Evolutionary conservation across 306 rosid genomes (phyloP), one percentile per base, ranked within the genome.

Genomic region (Quercus agrifolia): DNA sequence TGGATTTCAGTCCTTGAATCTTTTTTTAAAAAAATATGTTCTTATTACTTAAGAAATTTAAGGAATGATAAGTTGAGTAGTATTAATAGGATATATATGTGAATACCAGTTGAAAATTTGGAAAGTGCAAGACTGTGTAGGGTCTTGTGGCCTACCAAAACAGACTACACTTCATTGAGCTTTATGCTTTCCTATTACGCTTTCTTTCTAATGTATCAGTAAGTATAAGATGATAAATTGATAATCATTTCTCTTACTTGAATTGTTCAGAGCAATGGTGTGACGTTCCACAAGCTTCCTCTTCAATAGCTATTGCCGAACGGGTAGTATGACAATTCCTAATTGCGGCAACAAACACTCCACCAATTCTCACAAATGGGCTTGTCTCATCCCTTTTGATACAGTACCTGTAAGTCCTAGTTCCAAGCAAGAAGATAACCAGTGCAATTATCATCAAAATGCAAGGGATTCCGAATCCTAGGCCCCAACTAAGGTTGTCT

Each of bases 321-420:
- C 82, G 56, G 35, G 44, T 38, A 4, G 77, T 57, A 23, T 27
- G 38, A 78, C 88, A 64, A 71, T 88, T 86, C 76, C 80, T 77
- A 30, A 72, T 31, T 23, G 92, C 87, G 12, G 70, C 56, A 20
- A 69, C 82, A 78, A 84, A 88, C 72, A 88, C 92, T 38, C 64
- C 68, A 33, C 87, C 90, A 17, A 88, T 82, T 56, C 90, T 85
- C n/a, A 84, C 38, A 82, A 86, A 86, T 10, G 88, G 78, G 52
- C 77, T 73, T 64, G 70, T 33, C 68, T 66, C 78, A 4, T 73
- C 74, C 55, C 75, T n/a, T 62, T 14, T 49, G 4, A 54, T 28
- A 38, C 49, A 69, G 66, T n/a, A 77, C 78, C 87, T 56, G 56
- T 84, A 84, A 41, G 82, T 84, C 69, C 41, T 67, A n/a, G 77